A percentile compares a stretch with the other conserved stretches of the same genome.
These are phyloP conservation scores for Kazachstania psychrophila DNA, from an alignment of 805 yeast genomes.

Conservation along the genomic window DNA sequence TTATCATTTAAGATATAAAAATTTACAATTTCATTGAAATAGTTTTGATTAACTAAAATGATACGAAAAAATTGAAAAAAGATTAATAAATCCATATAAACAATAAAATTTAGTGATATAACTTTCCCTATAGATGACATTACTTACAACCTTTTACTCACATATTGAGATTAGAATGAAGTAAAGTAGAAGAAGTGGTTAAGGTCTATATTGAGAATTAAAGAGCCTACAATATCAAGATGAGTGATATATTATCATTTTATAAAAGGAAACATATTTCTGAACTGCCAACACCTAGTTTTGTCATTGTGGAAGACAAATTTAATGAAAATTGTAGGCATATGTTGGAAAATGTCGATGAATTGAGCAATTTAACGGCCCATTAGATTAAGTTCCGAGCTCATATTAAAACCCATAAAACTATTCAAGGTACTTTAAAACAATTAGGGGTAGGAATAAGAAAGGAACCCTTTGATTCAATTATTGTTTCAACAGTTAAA, in stretches of 20 bases:
- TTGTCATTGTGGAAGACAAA: conserved; percentile 33
- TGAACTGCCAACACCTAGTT: conserved; percentile 41
- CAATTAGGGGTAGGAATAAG: conserved; percentile 41
- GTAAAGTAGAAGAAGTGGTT: too few species aligned
- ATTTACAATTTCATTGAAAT: too few species aligned
- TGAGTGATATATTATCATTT: conserved; percentile 11
- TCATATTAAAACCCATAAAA: conserved; percentile 70
- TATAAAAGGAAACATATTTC: conserved; percentile 31
- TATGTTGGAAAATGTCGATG: conserved; percentile 40
- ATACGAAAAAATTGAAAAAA: too few species aligned
- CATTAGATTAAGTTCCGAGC: conserved; percentile 42
- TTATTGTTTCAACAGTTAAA: conserved; percentile 59
- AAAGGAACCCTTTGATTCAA: conserved; percentile 34
- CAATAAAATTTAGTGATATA: too few species aligned
- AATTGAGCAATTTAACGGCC: conserved; percentile 26
- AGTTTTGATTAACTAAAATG: too few species aligned
- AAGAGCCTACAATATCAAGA: too few species aligned
- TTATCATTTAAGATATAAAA: too few species aligned
- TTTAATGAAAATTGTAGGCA: conserved; percentile 37
- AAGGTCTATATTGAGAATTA: too few species aligned
- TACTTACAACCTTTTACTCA: too few species aligned
- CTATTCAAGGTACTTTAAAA: conserved; percentile 45
- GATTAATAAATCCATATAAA: too few species aligned
- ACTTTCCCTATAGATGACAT: too few species aligned
- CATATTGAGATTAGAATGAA: too few species aligned